Base-by-base conservation (phyloP, 768 basidiomycete species). In the Amanita thiersii region DNA sequence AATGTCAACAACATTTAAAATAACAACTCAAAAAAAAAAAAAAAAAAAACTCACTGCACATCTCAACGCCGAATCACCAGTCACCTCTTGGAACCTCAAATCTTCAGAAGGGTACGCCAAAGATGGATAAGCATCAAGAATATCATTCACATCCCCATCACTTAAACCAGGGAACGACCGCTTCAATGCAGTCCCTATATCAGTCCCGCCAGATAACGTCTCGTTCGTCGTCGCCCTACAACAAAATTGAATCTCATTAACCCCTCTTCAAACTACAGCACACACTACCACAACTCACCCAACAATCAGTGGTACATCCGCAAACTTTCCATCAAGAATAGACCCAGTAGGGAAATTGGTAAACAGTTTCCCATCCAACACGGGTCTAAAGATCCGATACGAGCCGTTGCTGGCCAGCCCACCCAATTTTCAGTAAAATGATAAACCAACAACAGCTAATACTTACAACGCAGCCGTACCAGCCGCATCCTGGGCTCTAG, bases 181-280 rank as follows among this genome's bases (percentile, higher is more conserved):
- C 21, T 62, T 53, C 24, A 76, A 49, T 4, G 65, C 63, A 1
- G 62, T 35, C 1, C 57, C 46, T 26, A 76, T 57, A 37, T 65
- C 57, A 11, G 48, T 49, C 2, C 70, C 68, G 8, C 64, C 58
- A 3, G 69, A 64, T 24, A 74, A 54, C 1, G 79, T 75, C 51
- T 82, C 78, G 37, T 83, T 79, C 5, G 76, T 72, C 2, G 75
- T 77, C 0, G 77, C 61, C 2, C 79, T 66, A 40, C 3, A 44
- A 10, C 24, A n/a, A n/a, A n/a, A n/a, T n/a, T n/a, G n/a, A n/a
- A n/a, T n/a, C n/a, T n/a, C n/a, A 19, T 26, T 11, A 26, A 18
- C 9, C 10, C 17, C 3, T 8, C 9, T 17, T 25, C 17, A 26
- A 7, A 14, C 9, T 12, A 3, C 25, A 11, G 15, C 18, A 3